A percentile compares a stretch with the other conserved stretches of the same genome.
These are phyloP conservation scores for Holtermannia corniformis DNA, from an alignment of 768 basidiomycete genomes.

Conservation along the genomic window DNA sequence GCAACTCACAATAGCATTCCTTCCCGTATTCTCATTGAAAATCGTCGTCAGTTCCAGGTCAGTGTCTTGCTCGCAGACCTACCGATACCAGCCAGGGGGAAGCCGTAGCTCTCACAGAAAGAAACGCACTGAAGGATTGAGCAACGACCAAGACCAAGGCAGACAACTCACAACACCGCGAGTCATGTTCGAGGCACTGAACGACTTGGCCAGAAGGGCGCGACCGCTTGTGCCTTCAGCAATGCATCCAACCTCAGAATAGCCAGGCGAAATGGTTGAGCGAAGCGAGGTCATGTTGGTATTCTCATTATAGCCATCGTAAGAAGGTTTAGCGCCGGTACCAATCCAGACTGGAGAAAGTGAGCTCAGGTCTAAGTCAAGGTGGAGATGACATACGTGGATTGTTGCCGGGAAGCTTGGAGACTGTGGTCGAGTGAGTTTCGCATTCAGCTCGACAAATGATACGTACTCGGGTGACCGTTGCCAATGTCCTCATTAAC, in stretches of 20 bases:
- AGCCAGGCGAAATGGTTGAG: conserved; percentile 33
- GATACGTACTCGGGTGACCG: conserved; percentile 8
- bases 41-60: too few relatives aligned
- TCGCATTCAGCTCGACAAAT: too few relatives aligned
- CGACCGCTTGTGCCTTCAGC: conserved; percentile 34
- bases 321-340: conserved; percentile 21
- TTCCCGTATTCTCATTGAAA: conserved; percentile 37
- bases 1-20: conserved; percentile 41
- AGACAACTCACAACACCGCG: conserved; percentile 10
- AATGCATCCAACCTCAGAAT: conserved; percentile 36
- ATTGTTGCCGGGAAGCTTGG: conserved; percentile 38
- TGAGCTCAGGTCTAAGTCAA: neutral
- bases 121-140: conserved; percentile 9
- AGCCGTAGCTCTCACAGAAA: conserved; percentile 21
- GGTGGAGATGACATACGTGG: neutral
- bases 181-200: conserved; percentile 34
- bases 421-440: too few relatives aligned
- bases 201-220: conserved; percentile 26
- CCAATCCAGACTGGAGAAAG: conserved; percentile 30
- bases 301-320: conserved; percentile 23
- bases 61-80: too few relatives aligned
- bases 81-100: conserved; percentile 35
- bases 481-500: conserved; percentile 39
- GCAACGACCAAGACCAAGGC: neutral
- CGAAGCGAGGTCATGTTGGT: conserved; percentile 16